Evolutionary conservation across 2,329 filamentous ascomycete species (phyloP).

Genomic region (Epichloe scottii): DNA sequence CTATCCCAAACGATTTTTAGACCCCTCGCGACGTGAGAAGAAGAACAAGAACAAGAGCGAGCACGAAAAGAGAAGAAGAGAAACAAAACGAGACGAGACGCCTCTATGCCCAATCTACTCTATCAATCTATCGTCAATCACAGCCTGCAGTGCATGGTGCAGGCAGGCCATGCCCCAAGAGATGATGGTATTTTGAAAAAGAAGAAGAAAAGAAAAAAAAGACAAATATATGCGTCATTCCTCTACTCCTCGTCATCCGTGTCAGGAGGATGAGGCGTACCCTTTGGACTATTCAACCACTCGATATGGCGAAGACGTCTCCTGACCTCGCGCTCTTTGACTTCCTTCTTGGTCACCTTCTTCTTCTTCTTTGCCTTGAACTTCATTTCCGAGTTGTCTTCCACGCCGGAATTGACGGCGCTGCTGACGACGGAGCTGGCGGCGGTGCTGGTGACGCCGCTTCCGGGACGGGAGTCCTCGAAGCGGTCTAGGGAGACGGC

Average conservation of each 20-base stretch:
- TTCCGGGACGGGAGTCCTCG: slow-evolving; percentile 63
- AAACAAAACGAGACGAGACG: neutral
- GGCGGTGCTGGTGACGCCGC: slow-evolving; percentile 39
- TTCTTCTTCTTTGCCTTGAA: slow-evolving; percentile 91
- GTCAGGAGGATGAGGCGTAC: slow-evolving; percentile 63
- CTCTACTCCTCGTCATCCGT: slow-evolving; percentile 58
- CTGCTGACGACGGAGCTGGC: slow-evolving; percentile 47
- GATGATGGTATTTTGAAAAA: too few species aligned
- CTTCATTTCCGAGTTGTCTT: slow-evolving; percentile 70
- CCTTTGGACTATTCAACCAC: slow-evolving; percentile 77
- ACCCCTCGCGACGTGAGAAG: neutral
- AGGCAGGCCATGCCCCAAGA: too few species aligned
- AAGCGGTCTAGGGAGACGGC: slow-evolving; percentile 71
- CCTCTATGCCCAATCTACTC: slow-evolving; percentile 1
- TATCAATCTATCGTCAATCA: neutral
- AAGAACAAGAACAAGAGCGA: neutral
- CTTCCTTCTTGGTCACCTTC: slow-evolving; percentile 94
- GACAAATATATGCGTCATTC: neutral
- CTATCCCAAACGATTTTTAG: neutral
- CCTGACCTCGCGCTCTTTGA: slow-evolving; percentile 86
- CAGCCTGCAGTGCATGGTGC: neutral
- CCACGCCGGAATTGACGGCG: slow-evolving; percentile 45
- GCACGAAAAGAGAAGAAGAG: neutral
- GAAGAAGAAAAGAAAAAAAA: neutral
- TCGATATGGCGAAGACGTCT: slow-evolving; percentile 75